A percentile compares a stretch with the other conserved stretches of the same genome.
Conservation (phyloP, 257 asterid genomes). For the Echium plantagineum region DNA sequence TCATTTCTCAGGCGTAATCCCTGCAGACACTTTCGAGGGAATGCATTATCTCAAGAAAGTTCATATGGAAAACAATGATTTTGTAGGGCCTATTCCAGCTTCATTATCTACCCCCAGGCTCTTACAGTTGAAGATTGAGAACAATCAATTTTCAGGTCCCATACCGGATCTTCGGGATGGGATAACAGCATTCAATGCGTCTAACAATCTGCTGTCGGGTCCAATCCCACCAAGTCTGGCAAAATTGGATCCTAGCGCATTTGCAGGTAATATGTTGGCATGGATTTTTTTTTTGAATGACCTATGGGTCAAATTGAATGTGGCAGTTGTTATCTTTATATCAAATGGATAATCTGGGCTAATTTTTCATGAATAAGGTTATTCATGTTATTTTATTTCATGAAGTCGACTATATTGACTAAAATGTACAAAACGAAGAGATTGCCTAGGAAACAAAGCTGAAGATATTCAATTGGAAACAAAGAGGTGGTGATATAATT, state of each 20-base stretch:
- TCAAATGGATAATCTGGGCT: no score
- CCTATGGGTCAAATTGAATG: no score
- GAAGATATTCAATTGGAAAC: no score
- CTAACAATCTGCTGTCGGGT: slow-evolving; percentile 69
- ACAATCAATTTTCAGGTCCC: slow-evolving; percentile 54
- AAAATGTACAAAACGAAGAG: no score
- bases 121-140: slow-evolving; percentile 53
- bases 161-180: slow-evolving; percentile 40
- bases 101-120: slow-evolving; percentile 51
- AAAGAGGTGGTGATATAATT: no score
- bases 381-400: no score
- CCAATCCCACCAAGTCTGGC: slow-evolving; percentile 43
- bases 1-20: slow-evolving; percentile 49
- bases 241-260: slow-evolving; percentile 44
- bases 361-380: no score
- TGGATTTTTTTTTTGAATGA: no score
- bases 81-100: slow-evolving; percentile 51
- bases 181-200: slow-evolving; percentile 43
- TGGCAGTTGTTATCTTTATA: no score
- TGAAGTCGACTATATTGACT: no score
- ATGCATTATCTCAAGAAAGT: slow-evolving; percentile 74
- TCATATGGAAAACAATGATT: slow-evolving; percentile 45
- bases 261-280: slow-evolving; percentile 23
- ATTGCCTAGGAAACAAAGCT: no score
- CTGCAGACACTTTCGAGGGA: slow-evolving; percentile 50